Base-by-base conservation (phyloP, 2,329 filamentous ascomycete genomes). In the Paecilomyces niveus region DNA sequence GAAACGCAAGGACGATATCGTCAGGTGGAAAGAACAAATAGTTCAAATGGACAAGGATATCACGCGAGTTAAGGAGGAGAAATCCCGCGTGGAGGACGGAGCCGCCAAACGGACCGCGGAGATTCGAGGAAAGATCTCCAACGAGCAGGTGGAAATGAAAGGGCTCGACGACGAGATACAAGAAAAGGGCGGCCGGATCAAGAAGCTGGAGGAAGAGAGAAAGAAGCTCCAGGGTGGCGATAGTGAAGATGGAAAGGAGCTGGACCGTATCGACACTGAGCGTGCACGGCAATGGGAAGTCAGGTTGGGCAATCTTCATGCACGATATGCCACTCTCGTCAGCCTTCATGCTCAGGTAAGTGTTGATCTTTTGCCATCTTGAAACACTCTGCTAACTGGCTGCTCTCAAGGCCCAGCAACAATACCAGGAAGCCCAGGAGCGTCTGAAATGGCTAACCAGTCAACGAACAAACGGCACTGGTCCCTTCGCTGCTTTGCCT, bases 131-230 rank as follows among this genome's bases (percentile, higher is more conserved):
- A 78, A 78, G 64, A 77, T 80, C 55, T 70, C 74, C 18, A 71
- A 76, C 54, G 77, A 80, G 61, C 76, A 79, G 58, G 63, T 67
- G 7, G 72, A 76, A 11, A 81, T 85, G 72, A 85, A 82, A 62
- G 66, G 71, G 6, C 74, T 87, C 45, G 85, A 88, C 58, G 85
- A 87, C 50, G 81, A 83, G 56, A 83, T 87, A 54, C 81, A 82
- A 60, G 80, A 85, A 62, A 85, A 83, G 63, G 83, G 82, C 24
- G 78, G 77, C 2, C 80, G 84, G 54, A 82, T 87, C 70, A 86
- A 87, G 72, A 77, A 80, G 39, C 73, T 87, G 6, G 84, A 88
- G 67, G 81, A 84, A 59, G 80, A 85, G 68, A 72, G 81, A 60
- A 80, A 83, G 66, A 77, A 77, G 39, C 68, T 76, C 39, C 76